These are phyloP conservation scores for Leishmania tropica DNA, from an alignment of 208 protist genomes.

Conservation along the genomic window DNA sequence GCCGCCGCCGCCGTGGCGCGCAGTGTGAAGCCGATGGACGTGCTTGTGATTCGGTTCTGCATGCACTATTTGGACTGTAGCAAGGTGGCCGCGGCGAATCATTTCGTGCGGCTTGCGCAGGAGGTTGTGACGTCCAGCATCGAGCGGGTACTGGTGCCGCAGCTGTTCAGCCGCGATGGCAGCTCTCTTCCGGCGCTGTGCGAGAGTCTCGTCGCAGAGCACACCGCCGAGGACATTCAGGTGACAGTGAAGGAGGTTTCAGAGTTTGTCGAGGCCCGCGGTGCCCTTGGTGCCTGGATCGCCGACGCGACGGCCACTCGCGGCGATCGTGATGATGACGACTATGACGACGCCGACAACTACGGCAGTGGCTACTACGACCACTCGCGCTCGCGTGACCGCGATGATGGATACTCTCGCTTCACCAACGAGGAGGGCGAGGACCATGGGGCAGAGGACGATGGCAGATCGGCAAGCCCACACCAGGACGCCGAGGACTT, in stretches of 20 bases:
- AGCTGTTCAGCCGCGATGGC: constrained; percentile 43
- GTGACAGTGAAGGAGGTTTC: constrained; percentile 61
- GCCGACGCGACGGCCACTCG: constrained; percentile 17
- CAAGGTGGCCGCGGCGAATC: constrained; percentile 33
- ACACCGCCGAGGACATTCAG: constrained; percentile 73
- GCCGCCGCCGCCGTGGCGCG: constrained; percentile 20
- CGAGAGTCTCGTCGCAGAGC: constrained; percentile 73
- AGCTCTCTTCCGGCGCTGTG: constrained; percentile 63
- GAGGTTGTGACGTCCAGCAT: constrained; percentile 61
- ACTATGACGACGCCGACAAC: not conserved
- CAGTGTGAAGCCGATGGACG: constrained; percentile 67
- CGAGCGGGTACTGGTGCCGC: constrained; percentile 64
- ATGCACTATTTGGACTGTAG: constrained; percentile 73
- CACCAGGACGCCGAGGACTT: constrained; percentile 14
- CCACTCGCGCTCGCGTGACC: not conserved
- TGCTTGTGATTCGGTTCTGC: constrained; percentile 73
- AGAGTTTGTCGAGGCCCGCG: constrained; percentile 77
- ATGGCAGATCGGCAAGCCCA: not conserved
- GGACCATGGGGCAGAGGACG: not conserved
- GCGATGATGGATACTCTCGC: constrained; percentile 9
- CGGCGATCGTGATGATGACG: constrained; percentile 30
- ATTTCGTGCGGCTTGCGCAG: constrained; percentile 77
- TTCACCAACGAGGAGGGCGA: not conserved
- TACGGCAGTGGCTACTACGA: constrained; percentile 24
- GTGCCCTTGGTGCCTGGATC: constrained; percentile 37